Conservation (phyloP, 345 rosid genomes). For the Acer yangbiense region DNA sequence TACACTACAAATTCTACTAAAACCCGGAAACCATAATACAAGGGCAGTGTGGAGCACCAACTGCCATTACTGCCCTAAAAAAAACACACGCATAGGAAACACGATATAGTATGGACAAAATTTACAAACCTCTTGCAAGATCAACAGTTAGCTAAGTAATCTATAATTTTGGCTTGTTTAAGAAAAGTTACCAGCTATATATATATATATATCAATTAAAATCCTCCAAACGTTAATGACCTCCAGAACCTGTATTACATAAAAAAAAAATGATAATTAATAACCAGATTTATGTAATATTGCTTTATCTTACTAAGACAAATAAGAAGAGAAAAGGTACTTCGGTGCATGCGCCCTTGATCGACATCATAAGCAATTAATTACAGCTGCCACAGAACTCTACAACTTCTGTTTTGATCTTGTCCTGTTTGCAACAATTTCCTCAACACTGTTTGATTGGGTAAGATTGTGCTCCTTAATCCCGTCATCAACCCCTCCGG, state of each 20-base stretch:
- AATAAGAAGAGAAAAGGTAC: conserved; percentile 5
- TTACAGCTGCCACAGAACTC: conserved; percentile 11
- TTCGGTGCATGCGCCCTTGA: background rate
- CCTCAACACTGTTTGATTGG: conserved; percentile 1
- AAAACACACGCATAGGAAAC: background rate
- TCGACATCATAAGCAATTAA: background rate
- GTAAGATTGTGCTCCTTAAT: conserved; percentile 17
- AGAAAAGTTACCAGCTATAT: background rate
- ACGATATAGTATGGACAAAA: conserved; percentile 17
- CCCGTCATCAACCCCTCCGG: conserved; percentile 4
- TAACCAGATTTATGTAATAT: background rate
- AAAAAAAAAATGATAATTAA: background rate
- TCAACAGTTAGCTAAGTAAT: conserved; percentile 12
- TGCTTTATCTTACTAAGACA: background rate
- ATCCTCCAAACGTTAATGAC: background rate
- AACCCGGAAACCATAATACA: background rate
- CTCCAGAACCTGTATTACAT: conserved; percentile 4
- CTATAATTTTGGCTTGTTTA: background rate
- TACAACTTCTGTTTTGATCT: conserved; percentile 35
- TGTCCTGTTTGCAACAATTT: conserved; percentile 26
- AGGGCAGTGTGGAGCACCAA: background rate
- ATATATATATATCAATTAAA: background rate
- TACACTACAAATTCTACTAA: background rate
- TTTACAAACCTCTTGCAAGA: conserved; percentile 18
- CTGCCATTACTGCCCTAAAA: conserved; percentile 7